These are phyloP conservation scores for Lipomyces yamadae DNA, from an alignment of 805 yeast genomes.

Conservation along the genomic window DNA sequence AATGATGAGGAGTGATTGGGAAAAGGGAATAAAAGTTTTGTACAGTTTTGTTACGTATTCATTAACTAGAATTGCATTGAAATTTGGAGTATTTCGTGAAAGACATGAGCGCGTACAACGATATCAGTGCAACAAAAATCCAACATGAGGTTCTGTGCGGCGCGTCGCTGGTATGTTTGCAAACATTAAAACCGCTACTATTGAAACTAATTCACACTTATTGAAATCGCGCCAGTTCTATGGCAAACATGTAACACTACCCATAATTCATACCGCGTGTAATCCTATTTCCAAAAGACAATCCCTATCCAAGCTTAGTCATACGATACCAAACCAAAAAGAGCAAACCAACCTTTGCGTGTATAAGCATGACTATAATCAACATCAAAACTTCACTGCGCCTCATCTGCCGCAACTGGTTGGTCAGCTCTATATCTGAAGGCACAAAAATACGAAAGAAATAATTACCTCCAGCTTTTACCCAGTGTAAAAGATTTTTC, in stretches of 20 bases:
- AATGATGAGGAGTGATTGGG: slow-evolving; percentile 11
- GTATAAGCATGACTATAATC: neutral
- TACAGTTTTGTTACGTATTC: neutral
- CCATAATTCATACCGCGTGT: neutral
- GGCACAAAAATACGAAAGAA: too few species aligned
- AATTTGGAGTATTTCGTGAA: neutral
- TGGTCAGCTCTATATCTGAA: neutral
- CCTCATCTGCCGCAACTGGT: neutral
- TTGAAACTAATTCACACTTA: too few species aligned
- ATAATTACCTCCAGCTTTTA: slow-evolving; percentile 13
- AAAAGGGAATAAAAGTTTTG: neutral
- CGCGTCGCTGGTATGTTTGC: too few species aligned
- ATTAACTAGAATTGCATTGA: neutral
- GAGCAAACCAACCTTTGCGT: neutral
- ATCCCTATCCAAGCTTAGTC: neutral
- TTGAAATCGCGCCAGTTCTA: neutral
- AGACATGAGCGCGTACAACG: neutral
- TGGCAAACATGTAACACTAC: neutral
- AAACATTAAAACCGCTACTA: too few species aligned
- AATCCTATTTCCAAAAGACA: neutral
- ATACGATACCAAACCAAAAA: neutral
- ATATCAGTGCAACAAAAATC: neutral
- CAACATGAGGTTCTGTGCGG: too few species aligned
- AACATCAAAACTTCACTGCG: neutral
- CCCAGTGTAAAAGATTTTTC: slow-evolving; percentile 4